phyloP scores from a whole-genome alignment of 202 grass and related monocot genomes.

The Sporobolus alterniflorus region DNA sequence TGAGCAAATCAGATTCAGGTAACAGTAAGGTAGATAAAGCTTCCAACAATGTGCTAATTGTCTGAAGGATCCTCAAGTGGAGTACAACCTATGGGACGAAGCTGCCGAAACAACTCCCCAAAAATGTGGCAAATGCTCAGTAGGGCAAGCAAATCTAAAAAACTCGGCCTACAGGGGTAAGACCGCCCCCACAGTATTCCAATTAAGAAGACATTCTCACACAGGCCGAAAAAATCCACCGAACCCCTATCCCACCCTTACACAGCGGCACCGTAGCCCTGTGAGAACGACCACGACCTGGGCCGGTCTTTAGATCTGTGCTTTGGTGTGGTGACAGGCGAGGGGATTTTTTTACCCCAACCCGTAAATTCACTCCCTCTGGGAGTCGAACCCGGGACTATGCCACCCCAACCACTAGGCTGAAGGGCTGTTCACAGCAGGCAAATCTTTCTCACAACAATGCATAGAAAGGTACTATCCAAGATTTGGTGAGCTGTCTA shows the following conservation, averaged over 20 bases:
- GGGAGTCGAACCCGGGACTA: not conserved
- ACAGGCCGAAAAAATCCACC: too few relatives aligned
- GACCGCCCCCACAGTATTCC: not conserved
- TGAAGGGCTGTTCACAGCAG: not conserved
- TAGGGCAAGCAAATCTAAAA: not conserved
- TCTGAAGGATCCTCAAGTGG: not conserved
- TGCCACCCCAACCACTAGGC: not conserved
- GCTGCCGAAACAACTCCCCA: not conserved
- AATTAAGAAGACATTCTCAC: not conserved
- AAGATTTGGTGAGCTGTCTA: not conserved
- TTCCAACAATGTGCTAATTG: not conserved
- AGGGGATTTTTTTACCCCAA: too few relatives aligned
- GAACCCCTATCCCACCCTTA: too few relatives aligned
- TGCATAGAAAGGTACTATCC: not conserved
- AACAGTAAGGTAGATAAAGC: not conserved
- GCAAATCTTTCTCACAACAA: not conserved
- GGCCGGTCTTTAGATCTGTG: too few relatives aligned
- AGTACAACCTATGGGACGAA: not conserved
- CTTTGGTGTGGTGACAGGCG: too few relatives aligned
- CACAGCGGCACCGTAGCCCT: too few relatives aligned
- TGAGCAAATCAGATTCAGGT: not conserved
- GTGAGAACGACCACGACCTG: too few relatives aligned
- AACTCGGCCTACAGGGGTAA: not conserved
- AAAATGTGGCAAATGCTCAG: not conserved
- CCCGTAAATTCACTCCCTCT: too few relatives aligned